Conservation (phyloP, 2,329 filamentous ascomycete species). For the Phyllosticta citrichinensis region DNA sequence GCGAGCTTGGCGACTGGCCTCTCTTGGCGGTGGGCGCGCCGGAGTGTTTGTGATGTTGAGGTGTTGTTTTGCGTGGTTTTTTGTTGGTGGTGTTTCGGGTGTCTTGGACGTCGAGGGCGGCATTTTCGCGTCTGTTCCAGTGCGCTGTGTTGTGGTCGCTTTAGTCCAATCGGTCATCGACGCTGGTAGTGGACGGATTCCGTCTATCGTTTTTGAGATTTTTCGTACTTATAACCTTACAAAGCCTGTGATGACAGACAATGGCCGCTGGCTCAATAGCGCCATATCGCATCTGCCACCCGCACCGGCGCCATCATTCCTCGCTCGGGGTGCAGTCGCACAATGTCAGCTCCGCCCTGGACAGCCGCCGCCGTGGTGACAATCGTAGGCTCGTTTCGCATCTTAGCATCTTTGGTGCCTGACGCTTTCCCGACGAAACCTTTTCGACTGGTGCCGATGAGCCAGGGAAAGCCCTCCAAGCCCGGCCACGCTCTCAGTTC, state of each 20-base stretch:
- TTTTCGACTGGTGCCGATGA: conserved; percentile 83
- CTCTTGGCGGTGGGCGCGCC: too few species aligned
- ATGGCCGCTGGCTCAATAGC: background rate
- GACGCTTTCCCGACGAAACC: conserved; percentile 78
- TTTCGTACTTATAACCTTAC: background rate
- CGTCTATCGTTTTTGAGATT: background rate
- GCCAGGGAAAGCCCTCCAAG: conserved; percentile 67
- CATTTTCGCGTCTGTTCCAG: too few species aligned
- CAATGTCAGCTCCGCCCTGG: conserved; percentile 78
- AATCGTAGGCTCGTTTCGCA: conserved; percentile 76
- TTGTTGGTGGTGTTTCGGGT: too few species aligned
- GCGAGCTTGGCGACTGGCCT: too few species aligned
- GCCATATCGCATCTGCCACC: conserved; percentile 64
- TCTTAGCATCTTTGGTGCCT: conserved; percentile 57
- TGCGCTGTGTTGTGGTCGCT: too few species aligned
- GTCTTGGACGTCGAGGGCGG: too few species aligned
- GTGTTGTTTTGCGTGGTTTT: too few species aligned
- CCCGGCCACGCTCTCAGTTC: conserved; percentile 43
- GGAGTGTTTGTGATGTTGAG: too few species aligned
- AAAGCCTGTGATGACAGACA: background rate
- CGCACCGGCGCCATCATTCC: conserved; percentile 78
- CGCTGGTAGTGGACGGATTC: background rate
- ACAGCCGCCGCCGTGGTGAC: conserved; percentile 79
- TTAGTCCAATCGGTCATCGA: too few species aligned
- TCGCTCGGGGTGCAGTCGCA: conserved; percentile 80